Evolutionary conservation across 257 asterid genomes (phyloP).

Genomic region (Buddleja alternifolia): DNA sequence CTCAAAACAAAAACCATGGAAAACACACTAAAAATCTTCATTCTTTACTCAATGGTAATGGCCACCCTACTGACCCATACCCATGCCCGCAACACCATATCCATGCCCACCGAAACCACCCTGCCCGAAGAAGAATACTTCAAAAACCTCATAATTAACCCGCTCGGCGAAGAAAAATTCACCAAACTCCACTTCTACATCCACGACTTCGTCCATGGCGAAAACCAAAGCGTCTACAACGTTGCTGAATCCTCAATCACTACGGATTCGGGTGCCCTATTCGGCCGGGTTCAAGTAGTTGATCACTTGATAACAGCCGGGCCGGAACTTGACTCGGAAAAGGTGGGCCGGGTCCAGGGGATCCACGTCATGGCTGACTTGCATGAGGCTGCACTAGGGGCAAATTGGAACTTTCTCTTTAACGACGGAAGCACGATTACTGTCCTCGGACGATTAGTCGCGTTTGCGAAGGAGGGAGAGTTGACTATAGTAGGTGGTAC

Average conservation of each 20-base stretch:
- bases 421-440: conserved; percentile 46
- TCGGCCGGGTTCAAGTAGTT: conserved; percentile 35
- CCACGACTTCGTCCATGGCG: conserved; percentile 40
- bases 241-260: conserved; percentile 43
- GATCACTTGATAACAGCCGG: conserved; percentile 42
- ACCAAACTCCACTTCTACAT: conserved; percentile 45
- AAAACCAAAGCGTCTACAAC: conserved; percentile 33
- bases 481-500: conserved; percentile 52
- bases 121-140: conserved; percentile 16
- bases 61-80: background rate
- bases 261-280: conserved; percentile 27
- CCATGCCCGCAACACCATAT: conserved; percentile 5
- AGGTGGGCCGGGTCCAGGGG: conserved; percentile 50
- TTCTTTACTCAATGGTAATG: conserved; percentile 9
- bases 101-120: conserved; percentile 9
- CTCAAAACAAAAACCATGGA: conserved; percentile 7
- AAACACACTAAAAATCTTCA: conserved; percentile 5
- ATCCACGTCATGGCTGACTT: conserved; percentile 35
- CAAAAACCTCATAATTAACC: conserved; percentile 3
- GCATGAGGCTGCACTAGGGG: conserved; percentile 29
- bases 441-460: conserved; percentile 36
- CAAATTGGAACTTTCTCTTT: conserved; percentile 37
- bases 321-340: conserved; percentile 33
- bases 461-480: conserved; percentile 34
- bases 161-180: conserved; percentile 27